Conservation (phyloP, 345 rosid genomes). For the Eutrema yunnanense region DNA sequence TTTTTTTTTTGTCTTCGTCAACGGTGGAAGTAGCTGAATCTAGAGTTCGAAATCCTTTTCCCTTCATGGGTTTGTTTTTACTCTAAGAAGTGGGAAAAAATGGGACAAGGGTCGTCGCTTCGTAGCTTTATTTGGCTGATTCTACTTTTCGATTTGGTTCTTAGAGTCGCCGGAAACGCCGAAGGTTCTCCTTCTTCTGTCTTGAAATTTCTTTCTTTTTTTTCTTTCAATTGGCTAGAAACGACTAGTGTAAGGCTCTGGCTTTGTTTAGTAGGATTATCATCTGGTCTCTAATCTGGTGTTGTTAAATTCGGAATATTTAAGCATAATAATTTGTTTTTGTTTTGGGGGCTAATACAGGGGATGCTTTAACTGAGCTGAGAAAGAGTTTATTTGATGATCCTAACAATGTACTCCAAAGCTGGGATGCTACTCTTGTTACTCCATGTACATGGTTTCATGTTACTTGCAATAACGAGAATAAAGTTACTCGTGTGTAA, state of each 20-base stretch:
- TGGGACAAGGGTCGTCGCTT: constrained; percentile 14
- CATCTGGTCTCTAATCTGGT: neutral
- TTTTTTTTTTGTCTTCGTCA: neutral
- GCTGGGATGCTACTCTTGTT: constrained; percentile 78
- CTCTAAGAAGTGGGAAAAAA: neutral
- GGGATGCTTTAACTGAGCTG: constrained; percentile 64
- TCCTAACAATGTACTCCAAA: constrained; percentile 63
- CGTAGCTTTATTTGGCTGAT: constrained; percentile 32
- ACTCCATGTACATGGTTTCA: constrained; percentile 89
- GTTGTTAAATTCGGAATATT: neutral
- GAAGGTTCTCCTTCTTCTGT: constrained; percentile 42
- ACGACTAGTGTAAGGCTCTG: neutral
- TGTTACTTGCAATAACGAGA: constrained; percentile 67
- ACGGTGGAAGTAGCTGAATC: neutral
- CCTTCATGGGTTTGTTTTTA: neutral
- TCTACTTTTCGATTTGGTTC: constrained; percentile 33
- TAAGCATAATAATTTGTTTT: neutral
- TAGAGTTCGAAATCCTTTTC: neutral
- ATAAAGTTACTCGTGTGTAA: constrained; percentile 75
- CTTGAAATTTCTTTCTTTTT: neutral
- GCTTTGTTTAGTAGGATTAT: neutral
- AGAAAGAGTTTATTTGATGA: constrained; percentile 47
- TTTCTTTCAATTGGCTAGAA: neutral
- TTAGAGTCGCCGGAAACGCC: constrained; percentile 43
- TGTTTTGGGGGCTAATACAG: constrained; percentile 22